These are phyloP conservation scores for Penstemon barbatus DNA, from an alignment of 257 asterid genomes.

Conservation along the genomic window DNA sequence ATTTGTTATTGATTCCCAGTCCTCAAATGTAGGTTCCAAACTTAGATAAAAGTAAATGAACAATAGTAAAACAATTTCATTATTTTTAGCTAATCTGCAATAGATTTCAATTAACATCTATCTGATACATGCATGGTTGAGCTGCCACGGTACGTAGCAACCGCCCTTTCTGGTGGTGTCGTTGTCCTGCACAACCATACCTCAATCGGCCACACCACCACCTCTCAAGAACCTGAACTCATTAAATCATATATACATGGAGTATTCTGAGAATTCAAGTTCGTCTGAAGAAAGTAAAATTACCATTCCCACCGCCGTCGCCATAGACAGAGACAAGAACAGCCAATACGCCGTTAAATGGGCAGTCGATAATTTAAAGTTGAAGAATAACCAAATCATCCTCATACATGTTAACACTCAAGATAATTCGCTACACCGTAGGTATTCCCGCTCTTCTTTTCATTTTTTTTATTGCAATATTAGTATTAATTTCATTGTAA, in stretches of 20 bases:
- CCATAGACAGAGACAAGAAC: constrained; percentile 77
- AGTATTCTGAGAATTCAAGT: constrained; percentile 18
- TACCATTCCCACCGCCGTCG: constrained; percentile 56
- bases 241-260: constrained; percentile 23
- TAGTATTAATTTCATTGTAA: not conserved
- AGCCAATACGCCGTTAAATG: constrained; percentile 85
- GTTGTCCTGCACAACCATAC: constrained; percentile 31
- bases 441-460: constrained; percentile 27
- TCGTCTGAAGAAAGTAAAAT: constrained; percentile 28
- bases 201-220: constrained; percentile 23
- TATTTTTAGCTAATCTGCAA: not conserved
- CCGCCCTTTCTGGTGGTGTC: constrained; percentile 31
- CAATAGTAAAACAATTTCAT: constrained; percentile 17
- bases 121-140: constrained; percentile 37
- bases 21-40: not conserved
- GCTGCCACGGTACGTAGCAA: constrained; percentile 33
- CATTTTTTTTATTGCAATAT: not conserved
- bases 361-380: constrained; percentile 64
- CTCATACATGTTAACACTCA: constrained; percentile 64
- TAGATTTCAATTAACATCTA: too few species aligned
- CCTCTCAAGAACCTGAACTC: not conserved
- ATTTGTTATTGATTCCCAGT: not conserved
- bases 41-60: not conserved
- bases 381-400: constrained; percentile 43
- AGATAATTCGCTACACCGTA: constrained; percentile 39